Percentiles rank a stretch among this genome's conserved stretches.
Conservation (phyloP, 2,329 filamentous ascomycete genomes). For the Nemania sp. region DNA sequence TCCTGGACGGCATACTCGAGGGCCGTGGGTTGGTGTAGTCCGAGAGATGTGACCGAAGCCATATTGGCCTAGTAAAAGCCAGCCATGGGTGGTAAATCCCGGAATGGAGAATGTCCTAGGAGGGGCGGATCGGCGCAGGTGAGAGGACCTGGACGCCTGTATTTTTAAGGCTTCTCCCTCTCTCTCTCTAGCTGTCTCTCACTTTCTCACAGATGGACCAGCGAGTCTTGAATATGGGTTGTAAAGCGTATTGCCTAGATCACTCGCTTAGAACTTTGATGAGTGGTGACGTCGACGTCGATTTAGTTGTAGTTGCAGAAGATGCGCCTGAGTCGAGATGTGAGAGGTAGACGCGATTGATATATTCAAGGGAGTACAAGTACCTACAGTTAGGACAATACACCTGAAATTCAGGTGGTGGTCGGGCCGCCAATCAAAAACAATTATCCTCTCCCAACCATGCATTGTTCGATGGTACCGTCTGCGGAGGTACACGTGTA, state of each 20-base stretch:
- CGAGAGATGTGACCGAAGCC: constrained; percentile 89
- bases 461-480: too few species aligned
- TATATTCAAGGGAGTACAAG: too few species aligned
- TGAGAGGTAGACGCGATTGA: neutral
- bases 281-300: neutral
- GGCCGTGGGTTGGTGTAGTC: constrained; percentile 85
- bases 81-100: constrained; percentile 15
- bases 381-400: too few species aligned
- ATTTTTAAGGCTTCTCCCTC: too few species aligned
- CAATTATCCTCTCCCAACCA: too few species aligned
- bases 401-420: too few species aligned
- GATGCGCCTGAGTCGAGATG: neutral
- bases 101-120: too few species aligned
- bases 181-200: too few species aligned
- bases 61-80: constrained; percentile 54
- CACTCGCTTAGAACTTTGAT: neutral
- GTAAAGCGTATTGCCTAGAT: neutral
- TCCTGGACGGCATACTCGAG: constrained; percentile 84
- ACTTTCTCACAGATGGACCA: neutral
- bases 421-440: too few species aligned
- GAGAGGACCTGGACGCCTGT: too few species aligned
- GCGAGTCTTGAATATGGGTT: neutral
- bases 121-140: too few species aligned
- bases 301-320: neutral
- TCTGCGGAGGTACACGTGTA: too few species aligned